Conservation (phyloP, 208 protist genomes). For the Borovskyia barvae region DNA sequence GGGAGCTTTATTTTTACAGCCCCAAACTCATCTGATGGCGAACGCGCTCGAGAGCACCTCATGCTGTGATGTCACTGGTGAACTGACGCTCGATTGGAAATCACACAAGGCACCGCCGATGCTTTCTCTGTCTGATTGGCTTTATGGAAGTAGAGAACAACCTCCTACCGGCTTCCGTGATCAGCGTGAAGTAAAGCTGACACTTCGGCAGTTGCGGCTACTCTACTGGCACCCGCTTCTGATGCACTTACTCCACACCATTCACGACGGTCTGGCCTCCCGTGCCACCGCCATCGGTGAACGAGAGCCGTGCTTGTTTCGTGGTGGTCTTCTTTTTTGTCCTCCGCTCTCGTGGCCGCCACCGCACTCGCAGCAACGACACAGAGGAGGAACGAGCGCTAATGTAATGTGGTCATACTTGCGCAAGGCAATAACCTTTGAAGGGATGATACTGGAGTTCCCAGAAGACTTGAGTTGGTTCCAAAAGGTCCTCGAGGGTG, state of each 20-base stretch:
- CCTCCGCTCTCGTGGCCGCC: slow-evolving; percentile 16
- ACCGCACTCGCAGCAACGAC: too few relatives aligned
- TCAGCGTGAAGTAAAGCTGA: slow-evolving; percentile 12
- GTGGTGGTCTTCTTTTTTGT: slow-evolving; percentile 8
- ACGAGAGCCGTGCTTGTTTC: slow-evolving; percentile 26
- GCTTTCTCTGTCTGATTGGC: slow-evolving; percentile 25
- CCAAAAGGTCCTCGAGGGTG: background rate
- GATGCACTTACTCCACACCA: slow-evolving; percentile 5
- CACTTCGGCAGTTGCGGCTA: background rate
- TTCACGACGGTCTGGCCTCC: slow-evolving; percentile 11
- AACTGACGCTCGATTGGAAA: slow-evolving; percentile 16
- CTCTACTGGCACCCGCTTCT: slow-evolving; percentile 26
- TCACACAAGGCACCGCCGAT: slow-evolving; percentile 12
- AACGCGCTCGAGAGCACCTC: too few relatives aligned
- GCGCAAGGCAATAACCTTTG: slow-evolving; percentile 8
- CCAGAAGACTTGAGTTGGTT: slow-evolving; percentile 12
- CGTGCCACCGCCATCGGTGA: slow-evolving; percentile 9
- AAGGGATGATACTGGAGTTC: slow-evolving; percentile 6
- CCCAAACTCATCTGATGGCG: too few relatives aligned
- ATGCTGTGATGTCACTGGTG: background rate
- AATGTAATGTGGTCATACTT: slow-evolving; percentile 12
- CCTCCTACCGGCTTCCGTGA: slow-evolving; percentile 12
- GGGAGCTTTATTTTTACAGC: too few relatives aligned
- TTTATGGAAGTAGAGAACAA: background rate
- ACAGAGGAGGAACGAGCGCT: too few relatives aligned